phyloP scores from a whole-genome alignment of 129 eudicot genomes.

The Flaveria trinervia region DNA sequence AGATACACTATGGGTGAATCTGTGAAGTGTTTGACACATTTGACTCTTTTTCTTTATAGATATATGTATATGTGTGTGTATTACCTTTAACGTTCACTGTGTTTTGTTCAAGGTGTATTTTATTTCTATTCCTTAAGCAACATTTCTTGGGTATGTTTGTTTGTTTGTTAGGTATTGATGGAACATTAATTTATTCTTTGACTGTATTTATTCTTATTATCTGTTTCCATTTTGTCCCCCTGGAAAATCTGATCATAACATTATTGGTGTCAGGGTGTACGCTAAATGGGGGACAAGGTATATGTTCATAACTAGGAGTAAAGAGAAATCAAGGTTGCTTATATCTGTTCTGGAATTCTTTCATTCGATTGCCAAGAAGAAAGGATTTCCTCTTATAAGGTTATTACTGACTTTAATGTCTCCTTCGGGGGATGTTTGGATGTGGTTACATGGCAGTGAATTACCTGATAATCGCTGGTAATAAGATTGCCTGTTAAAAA shows the following conservation, averaged over 20 bases:
- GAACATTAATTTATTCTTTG: neutral
- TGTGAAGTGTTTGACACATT: neutral
- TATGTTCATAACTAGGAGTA: constrained; percentile 50
- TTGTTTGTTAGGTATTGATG: neutral
- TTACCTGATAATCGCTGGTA: neutral
- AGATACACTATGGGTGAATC: neutral
- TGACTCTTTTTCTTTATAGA: neutral
- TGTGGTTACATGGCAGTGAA: neutral
- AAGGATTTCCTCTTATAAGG: constrained; percentile 50
- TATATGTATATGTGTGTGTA: neutral
- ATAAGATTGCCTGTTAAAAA: neutral
- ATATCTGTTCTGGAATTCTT: constrained; percentile 48
- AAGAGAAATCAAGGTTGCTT: constrained; percentile 55
- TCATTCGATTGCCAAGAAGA: constrained; percentile 34
- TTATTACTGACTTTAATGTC: constrained; percentile 29
- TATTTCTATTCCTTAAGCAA: too few species aligned
- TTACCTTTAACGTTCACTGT: neutral
- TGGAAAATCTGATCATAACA: neutral
- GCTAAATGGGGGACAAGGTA: constrained; percentile 45
- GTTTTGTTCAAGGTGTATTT: neutral
- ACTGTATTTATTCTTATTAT: neutral
- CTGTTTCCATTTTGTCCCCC: neutral
- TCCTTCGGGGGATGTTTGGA: neutral
- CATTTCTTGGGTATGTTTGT: too few species aligned
- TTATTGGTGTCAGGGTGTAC: constrained; percentile 46